Evolutionary conservation across 108 stramenopile species (phyloP), one percentile per base, ranked within the genome.

Genomic region (Fragilaria crotonensis): DNA sequence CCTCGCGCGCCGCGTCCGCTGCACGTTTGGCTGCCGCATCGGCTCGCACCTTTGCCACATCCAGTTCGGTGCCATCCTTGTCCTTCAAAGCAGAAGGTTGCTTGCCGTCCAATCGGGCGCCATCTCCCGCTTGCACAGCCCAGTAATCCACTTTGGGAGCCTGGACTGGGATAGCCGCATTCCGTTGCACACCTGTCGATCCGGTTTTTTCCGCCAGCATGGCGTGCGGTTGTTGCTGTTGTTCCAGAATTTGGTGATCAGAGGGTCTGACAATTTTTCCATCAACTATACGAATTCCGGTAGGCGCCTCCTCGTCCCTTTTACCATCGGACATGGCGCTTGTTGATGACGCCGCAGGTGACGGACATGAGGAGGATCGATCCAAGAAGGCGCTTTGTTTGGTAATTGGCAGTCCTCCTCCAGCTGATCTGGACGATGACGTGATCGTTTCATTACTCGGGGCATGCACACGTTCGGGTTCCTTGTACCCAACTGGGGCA

Each of bases 401-500:
- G 7, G 36, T 41, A 41, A 41, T 14, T 11, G 36, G 36, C 14
- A 14, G 7, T n/a, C n/a, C n/a, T n/a, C n/a, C n/a, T n/a, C n/a
- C n/a, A n/a, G n/a, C n/a, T n/a, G n/a, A n/a, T n/a, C n/a, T n/a
- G 7, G 36, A 41, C 14, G 36, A 41, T 11, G 36, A 41, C 14
- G 36, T 11, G 7, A 11, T 7, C 14, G 36, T 11, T 14, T 41
- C 36, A n/a, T n/a, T n/a, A n/a, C n/a, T n/a, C n/a, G n/a, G n/a
- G n/a, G n/a, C n/a, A n/a, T n/a, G n/a, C 7, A 14, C 11, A 7
- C 14, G 7, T 14, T 7, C 46, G 25, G 92, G 90, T 63, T 94
- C 93, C 44, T 83, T 73, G 52, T 96, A 96, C 2, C 95, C 95
- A 48, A 96, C 86, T 0, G 95, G 95, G 2, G 92, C 93, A 66